phyloP scores from a whole-genome alignment of 257 asterid genomes.

The Fraxinus pennsylvanica region DNA sequence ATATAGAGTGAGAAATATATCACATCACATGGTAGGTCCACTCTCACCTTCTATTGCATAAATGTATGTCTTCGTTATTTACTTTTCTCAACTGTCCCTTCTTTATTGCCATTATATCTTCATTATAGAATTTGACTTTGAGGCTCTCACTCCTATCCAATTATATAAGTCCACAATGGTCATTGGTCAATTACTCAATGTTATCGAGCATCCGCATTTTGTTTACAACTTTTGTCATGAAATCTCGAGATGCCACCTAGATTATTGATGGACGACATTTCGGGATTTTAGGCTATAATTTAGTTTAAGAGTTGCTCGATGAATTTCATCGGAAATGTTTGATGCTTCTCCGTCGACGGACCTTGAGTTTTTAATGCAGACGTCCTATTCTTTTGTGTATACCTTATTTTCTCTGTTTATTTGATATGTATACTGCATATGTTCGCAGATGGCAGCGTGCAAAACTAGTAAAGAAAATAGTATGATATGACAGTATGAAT shows the following conservation, averaged over 20 bases:
- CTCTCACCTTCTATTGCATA: slow-evolving; percentile 28
- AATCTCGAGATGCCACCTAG: too few species aligned
- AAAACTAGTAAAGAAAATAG: too few species aligned
- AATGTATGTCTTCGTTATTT: slow-evolving; percentile 30
- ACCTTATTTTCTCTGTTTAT: too few species aligned
- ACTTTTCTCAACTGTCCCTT: slow-evolving; percentile 30
- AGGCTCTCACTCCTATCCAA: not conserved
- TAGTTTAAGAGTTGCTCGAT: too few species aligned
- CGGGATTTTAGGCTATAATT: not conserved
- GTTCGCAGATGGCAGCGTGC: not conserved
- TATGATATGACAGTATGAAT: too few species aligned
- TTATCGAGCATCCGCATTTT: not conserved
- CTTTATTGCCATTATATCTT: not conserved
- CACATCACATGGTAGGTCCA: slow-evolving; percentile 51
- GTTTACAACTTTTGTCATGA: too few species aligned
- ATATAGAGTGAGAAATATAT: slow-evolving; percentile 30
- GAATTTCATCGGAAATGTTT: not conserved
- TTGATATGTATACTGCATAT: too few species aligned
- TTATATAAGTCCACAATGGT: not conserved
- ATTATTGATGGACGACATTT: not conserved
- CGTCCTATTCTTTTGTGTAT: too few species aligned
- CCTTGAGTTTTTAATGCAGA: too few species aligned
- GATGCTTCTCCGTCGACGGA: too few species aligned
- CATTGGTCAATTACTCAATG: not conserved
- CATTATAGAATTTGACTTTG: not conserved